Evolutionary conservation across 1,284 basidiomycete genomes (phyloP), one percentile per base, ranked within the genome.

Genomic region (Leucoagaricus sp.): DNA sequence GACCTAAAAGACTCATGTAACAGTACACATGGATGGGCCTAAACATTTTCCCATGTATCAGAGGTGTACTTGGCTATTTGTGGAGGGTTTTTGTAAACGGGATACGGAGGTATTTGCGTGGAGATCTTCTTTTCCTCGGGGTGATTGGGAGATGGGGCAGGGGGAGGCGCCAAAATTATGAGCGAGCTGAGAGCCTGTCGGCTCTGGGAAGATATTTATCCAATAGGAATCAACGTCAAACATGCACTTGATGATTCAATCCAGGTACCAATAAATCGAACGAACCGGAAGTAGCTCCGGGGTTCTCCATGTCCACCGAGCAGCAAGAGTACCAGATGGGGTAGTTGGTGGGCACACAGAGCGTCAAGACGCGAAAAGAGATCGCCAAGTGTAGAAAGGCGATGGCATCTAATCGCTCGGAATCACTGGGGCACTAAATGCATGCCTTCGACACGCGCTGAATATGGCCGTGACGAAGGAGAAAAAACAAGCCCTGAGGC

Each of bases 381-480:
- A 48, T 33, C n/a, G 25, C 53, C 44, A 48, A 40, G 25, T 3
- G 17, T 12, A 19, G 48, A 23, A 44, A 31, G 34, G 46, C 38
- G 53, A 49, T 55, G 15, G 9, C 40, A 56, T 56, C 40, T 56
- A 49, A 55, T 55, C 41, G 38, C 28, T 10, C 13, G 17, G 34
- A 28, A 46, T 52, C 49, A 47, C 36, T 50, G 47, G 47, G 10
- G 48, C 28, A 19, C 17, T 19, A 21, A 21, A 41, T 45, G 33
- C 51, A 53, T 45, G 51, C 50, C 21, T 45, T 5, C 21, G 40
- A 42, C 57, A 58, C 51, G 57, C 51, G 41, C 25, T 53, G 46
- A 38, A 26, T n/a, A 53, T 40, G 19, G 19, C 44, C 33, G 44
- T 41, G 41, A 46, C 41, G 12, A 56, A 46, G 36, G 42, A 19